Percentiles rank a stretch among this genome's conserved stretches.
These are phyloP conservation scores for Dendrothele bispora DNA, from an alignment of 768 basidiomycete genomes.

Conservation along the genomic window DNA sequence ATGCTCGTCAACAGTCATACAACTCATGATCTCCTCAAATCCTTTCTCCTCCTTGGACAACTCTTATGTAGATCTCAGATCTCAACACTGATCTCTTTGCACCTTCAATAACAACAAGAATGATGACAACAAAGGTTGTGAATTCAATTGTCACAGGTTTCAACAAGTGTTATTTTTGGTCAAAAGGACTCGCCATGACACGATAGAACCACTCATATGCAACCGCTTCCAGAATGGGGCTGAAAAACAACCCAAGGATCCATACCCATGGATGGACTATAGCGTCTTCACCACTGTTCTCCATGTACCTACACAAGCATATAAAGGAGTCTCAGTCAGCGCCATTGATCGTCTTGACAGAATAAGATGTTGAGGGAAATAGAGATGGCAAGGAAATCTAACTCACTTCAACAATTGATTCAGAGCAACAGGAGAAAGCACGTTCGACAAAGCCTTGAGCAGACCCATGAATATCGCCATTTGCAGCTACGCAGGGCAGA, in stretches of 20 bases:
- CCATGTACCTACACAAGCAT: constrained; percentile 56
- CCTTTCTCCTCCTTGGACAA: too few relatives aligned
- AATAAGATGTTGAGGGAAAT: background rate
- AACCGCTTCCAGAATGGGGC: constrained; percentile 41
- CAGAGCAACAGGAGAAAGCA: background rate
- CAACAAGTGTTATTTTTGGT: too few relatives aligned
- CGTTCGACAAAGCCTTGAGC: background rate
- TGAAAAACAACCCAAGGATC: constrained; percentile 51
- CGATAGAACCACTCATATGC: constrained; percentile 55
- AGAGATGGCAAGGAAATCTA: background rate
- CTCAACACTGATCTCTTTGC: too few relatives aligned
- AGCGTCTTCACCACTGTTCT: constrained; percentile 47
- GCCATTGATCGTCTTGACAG: too few relatives aligned
- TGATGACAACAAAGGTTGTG: too few relatives aligned
- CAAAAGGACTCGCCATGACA: too few relatives aligned
- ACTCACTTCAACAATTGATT: constrained; percentile 8
- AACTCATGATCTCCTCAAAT: too few relatives aligned
- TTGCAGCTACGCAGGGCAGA: background rate
- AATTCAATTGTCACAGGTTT: too few relatives aligned
- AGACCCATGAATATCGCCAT: constrained; percentile 1
- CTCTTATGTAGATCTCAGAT: too few relatives aligned
- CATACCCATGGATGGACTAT: constrained; percentile 67
- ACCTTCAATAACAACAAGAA: too few relatives aligned
- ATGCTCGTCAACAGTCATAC: too few relatives aligned
- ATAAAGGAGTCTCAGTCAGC: too few relatives aligned